phyloP scores from a whole-genome alignment of 1,284 basidiomycete genomes.

The Trichosporon faecale region DNA sequence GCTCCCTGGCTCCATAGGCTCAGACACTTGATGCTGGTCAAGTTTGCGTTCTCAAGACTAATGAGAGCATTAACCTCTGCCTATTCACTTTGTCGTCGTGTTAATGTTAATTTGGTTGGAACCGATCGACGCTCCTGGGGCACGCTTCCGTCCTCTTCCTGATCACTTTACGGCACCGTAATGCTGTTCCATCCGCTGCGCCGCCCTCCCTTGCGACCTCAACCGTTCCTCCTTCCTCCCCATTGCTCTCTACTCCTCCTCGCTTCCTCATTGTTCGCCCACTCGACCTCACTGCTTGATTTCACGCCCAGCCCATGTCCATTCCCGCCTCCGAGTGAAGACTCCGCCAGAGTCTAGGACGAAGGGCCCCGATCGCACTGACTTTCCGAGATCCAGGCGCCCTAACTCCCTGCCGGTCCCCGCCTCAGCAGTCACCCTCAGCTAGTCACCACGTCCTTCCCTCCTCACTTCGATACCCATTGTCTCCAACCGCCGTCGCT shows the following conservation, averaged over 20 bases:
- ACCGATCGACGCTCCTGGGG: not conserved
- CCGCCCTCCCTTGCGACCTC: not conserved
- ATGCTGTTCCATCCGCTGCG: constrained; percentile 4
- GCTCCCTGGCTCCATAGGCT: not conserved
- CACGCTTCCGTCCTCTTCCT: not conserved
- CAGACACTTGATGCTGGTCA: not conserved
- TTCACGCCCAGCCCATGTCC: not conserved
- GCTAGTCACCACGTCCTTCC: constrained; percentile 3
- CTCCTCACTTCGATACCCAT: not conserved
- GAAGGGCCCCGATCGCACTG: not conserved
- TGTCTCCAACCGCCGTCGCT: not conserved
- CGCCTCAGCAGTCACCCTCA: not conserved
- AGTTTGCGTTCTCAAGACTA: not conserved
- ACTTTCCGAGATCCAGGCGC: not conserved
- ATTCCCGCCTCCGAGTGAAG: not conserved
- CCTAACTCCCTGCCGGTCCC: not conserved
- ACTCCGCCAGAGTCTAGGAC: not conserved
- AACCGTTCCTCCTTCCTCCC: not conserved
- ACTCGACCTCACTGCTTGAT: not conserved
- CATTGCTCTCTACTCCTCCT: not conserved
- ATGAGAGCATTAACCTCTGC: not conserved
- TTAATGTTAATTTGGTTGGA: constrained; percentile 4
- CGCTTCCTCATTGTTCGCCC: not conserved
- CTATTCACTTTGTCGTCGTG: not conserved
- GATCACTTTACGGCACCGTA: constrained; percentile 6